phyloP scores from a whole-genome alignment of 305 asterid genomes.

The Solanum hybrid region DNA sequence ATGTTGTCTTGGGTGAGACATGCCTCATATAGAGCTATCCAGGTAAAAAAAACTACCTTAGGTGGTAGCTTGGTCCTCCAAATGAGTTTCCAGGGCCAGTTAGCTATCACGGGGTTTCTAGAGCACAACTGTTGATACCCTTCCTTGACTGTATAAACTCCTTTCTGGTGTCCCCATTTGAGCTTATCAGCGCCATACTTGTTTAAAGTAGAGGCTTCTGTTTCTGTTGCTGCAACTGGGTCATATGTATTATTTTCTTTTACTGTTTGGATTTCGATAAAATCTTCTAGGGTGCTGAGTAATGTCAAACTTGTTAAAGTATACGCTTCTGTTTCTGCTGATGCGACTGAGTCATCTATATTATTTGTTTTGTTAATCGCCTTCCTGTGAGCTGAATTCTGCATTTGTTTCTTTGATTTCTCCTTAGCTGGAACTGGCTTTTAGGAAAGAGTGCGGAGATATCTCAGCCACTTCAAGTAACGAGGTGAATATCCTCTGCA shows the following conservation, averaged over 20 bases:
- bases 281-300: neutral
- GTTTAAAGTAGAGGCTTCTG: neutral
- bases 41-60: too few relatives aligned
- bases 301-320: neutral
- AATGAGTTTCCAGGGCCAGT: too few relatives aligned
- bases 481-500: slow-evolving; percentile 46
- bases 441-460: slow-evolving; percentile 63
- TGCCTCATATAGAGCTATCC: too few relatives aligned
- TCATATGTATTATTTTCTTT: neutral
- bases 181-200: neutral
- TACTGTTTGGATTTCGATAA: neutral
- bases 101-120: too few relatives aligned
- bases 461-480: slow-evolving; percentile 46
- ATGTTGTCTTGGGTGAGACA: too few relatives aligned
- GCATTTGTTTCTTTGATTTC: slow-evolving; percentile 13
- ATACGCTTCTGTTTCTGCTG: neutral
- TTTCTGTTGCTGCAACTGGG: neutral
- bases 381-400: neutral
- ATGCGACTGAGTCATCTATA: neutral
- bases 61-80: too few relatives aligned
- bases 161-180: too few relatives aligned
- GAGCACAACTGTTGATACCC: too few relatives aligned
- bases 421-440: slow-evolving; percentile 77
- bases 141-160: too few relatives aligned
- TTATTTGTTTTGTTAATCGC: neutral